These are phyloP conservation scores for Neurospora hispaniola DNA, from an alignment of 495 filamentous ascomycete species.

Conservation along the genomic window DNA sequence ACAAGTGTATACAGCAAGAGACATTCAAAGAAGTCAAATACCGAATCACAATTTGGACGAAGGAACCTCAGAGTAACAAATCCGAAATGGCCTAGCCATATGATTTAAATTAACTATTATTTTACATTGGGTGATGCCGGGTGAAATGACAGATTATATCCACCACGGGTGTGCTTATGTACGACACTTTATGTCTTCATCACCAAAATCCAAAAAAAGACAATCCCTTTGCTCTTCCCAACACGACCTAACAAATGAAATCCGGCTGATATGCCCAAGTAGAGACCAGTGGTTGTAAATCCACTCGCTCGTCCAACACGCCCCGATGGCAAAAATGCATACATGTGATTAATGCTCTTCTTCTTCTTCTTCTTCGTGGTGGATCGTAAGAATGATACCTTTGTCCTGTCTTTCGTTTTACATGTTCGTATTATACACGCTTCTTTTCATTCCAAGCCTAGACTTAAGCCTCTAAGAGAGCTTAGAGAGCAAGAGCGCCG, in stretches of 20 bases:
- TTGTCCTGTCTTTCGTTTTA: background rate
- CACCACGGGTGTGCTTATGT: background rate
- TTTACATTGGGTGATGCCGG: background rate
- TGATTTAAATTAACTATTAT: background rate
- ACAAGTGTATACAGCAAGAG: background rate
- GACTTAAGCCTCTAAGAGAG: background rate
- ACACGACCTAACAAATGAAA: background rate
- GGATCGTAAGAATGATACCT: slow-evolving; percentile 31
- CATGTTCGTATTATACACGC: background rate
- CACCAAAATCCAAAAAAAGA: background rate
- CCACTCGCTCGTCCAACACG: background rate
- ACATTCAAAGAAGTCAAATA: background rate
- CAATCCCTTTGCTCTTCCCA: background rate
- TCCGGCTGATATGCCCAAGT: background rate
- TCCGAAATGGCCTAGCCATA: background rate
- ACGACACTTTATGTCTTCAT: background rate
- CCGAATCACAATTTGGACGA: background rate
- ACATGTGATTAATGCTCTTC: slow-evolving; percentile 8
- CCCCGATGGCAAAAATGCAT: background rate
- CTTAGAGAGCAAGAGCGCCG: slow-evolving; percentile 28
- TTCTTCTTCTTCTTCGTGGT: slow-evolving; percentile 23
- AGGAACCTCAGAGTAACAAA: background rate
- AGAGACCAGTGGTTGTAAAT: background rate
- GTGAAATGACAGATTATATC: background rate
- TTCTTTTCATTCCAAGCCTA: background rate